phyloP scores from a whole-genome alignment of 164 flowering plant genomes.

The Stephania cephalantha region DNA sequence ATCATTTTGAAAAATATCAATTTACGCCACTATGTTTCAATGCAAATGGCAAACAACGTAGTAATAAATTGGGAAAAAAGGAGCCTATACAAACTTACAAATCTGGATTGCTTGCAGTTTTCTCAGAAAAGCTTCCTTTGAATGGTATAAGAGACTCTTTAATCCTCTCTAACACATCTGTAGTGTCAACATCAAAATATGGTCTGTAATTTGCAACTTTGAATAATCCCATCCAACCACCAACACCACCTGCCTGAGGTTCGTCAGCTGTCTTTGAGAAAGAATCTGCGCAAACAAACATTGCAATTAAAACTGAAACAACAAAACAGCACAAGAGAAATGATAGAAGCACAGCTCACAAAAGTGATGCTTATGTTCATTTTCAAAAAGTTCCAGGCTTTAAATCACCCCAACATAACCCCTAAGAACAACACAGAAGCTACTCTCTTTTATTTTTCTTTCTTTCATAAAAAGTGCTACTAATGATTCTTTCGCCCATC shows the following conservation, averaged over 20 bases:
- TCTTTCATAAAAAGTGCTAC: background rate
- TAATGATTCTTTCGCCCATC: background rate
- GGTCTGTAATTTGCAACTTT: slow-evolving; percentile 73
- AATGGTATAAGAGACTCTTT: slow-evolving; percentile 87
- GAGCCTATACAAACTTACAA: slow-evolving; percentile 45
- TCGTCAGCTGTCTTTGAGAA: slow-evolving; percentile 83
- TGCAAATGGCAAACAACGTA: background rate
- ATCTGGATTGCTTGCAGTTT: slow-evolving; percentile 75
- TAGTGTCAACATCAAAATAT: slow-evolving; percentile 95
- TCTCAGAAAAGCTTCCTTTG: slow-evolving; percentile 78
- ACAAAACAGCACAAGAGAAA: background rate
- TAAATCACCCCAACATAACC: too few species aligned
- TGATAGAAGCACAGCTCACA: background rate
- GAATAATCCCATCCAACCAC: slow-evolving; percentile 77
- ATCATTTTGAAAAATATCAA: background rate
- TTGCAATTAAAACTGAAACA: background rate
- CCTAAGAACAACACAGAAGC: background rate
- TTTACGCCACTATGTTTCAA: background rate
- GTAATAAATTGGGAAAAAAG: background rate
- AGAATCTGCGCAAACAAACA: slow-evolving; percentile 47
- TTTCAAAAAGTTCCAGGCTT: too few species aligned
- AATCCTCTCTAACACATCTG: slow-evolving; percentile 90
- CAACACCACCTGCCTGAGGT: slow-evolving; percentile 56
- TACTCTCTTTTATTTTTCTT: background rate
- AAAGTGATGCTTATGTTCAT: too few species aligned